phyloP scores from a whole-genome alignment of 2,329 filamentous ascomycete genomes.

The Exophiala bonariae region DNA sequence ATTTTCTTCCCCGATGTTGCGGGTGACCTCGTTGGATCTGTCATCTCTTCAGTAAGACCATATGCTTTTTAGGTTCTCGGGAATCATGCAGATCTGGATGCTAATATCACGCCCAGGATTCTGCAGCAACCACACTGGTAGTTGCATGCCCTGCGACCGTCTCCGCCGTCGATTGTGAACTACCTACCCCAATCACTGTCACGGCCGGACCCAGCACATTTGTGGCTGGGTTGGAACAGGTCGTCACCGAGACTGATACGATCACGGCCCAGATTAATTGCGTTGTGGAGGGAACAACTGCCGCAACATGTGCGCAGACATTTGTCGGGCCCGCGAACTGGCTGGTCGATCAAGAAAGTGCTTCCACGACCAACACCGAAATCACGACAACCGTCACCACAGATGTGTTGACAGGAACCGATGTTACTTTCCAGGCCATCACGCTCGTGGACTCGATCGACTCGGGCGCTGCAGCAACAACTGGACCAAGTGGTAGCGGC shows the following conservation, averaged over 20 bases:
- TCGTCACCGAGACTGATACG: no score
- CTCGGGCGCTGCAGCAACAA: not conserved
- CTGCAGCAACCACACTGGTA: slow-evolving; percentile 18
- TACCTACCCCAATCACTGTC: slow-evolving; percentile 19
- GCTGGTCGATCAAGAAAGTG: no score
- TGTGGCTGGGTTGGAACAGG: no score
- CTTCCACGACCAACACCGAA: slow-evolving; percentile 2
- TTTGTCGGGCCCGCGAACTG: slow-evolving; percentile 17
- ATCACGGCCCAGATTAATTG: slow-evolving; percentile 19
- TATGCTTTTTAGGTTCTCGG: not conserved
- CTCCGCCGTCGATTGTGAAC: slow-evolving; percentile 18
- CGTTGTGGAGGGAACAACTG: slow-evolving; percentile 21
- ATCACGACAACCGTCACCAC: slow-evolving; percentile 13
- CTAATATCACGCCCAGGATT: slow-evolving; percentile 12
- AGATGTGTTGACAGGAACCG: slow-evolving; percentile 5
- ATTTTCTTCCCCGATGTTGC: slow-evolving; percentile 21
- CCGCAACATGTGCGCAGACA: slow-evolving; percentile 19
- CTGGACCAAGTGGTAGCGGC: slow-evolving; percentile 9
- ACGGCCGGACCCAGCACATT: slow-evolving; percentile 23
- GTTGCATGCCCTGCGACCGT: slow-evolving; percentile 16
- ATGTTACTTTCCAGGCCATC: slow-evolving; percentile 13
- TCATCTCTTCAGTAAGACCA: slow-evolving; percentile 18
- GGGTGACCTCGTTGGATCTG: slow-evolving; percentile 18
- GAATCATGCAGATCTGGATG: not conserved
- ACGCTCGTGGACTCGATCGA: slow-evolving; percentile 5